Conservation (phyloP, 306 rosid species). For the Amphicarpaea edgeworthii region DNA sequence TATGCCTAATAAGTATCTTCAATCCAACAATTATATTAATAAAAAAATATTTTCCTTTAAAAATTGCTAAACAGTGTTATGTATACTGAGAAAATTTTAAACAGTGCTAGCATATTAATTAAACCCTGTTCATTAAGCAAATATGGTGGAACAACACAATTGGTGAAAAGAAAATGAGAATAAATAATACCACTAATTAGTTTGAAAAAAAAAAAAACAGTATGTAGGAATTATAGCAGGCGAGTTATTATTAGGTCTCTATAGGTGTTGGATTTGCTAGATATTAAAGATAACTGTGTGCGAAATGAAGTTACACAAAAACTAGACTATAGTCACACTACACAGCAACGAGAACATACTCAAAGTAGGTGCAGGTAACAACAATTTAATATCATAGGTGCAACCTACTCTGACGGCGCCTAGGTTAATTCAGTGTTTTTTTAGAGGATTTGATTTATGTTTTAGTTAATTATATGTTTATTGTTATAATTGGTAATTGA, state of each 20-base stretch:
- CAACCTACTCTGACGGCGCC: background rate
- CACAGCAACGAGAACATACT: no score
- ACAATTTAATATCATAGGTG: background rate
- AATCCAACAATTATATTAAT: no score
- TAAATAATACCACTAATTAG: background rate
- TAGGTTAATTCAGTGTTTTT: background rate
- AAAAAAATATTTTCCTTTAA: no score
- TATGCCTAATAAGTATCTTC: no score
- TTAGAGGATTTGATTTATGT: background rate
- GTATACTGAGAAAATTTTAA: no score
- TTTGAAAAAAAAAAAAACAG: background rate
- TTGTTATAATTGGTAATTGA: no score
- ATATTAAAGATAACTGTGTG: conserved; percentile 10
- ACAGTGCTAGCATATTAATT: background rate
- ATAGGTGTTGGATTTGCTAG: conserved; percentile 4
- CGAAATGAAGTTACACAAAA: no score
- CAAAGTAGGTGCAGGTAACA: background rate
- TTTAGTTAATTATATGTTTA: no score
- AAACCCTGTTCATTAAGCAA: background rate
- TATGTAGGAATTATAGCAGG: conserved; percentile 32
- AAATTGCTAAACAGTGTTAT: no score
- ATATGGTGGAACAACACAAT: background rate
- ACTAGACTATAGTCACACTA: no score
- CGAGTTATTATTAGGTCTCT: conserved; percentile 26
- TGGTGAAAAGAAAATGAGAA: background rate